These are phyloP conservation scores for Sicyos edulis DNA, from an alignment of 306 rosid species.

Conservation along the genomic window DNA sequence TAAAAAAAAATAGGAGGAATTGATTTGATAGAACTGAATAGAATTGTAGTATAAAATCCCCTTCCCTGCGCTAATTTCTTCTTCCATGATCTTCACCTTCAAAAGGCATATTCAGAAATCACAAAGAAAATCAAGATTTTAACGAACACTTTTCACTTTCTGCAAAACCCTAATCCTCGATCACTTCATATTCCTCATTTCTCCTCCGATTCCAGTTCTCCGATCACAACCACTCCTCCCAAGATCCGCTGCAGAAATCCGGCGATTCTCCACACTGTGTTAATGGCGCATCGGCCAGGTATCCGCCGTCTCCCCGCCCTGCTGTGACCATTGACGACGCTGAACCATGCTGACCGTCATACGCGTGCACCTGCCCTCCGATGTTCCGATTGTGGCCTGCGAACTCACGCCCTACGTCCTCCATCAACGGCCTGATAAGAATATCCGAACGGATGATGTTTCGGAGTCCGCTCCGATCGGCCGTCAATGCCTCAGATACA, in stretches of 20 bases:
- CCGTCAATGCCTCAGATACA: conserved; percentile 79
- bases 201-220: too few species aligned
- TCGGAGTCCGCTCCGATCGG: conserved; percentile 68
- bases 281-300: conserved; percentile 88
- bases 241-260: conserved; percentile 37
- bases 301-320: conserved; percentile 39
- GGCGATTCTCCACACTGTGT: conserved; percentile 46
- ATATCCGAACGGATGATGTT: conserved; percentile 55
- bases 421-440: conserved; percentile 62
- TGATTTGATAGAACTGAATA: too few species aligned
- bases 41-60: too few species aligned
- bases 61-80: too few species aligned
- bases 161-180: too few species aligned
- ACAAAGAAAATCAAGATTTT: too few species aligned
- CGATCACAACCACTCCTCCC: too few species aligned
- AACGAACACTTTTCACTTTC: too few species aligned
- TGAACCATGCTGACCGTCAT: conserved; percentile 93
- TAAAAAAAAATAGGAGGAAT: too few species aligned
- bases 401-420: conserved; percentile 95
- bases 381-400: conserved; percentile 94
- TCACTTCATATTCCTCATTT: too few species aligned
- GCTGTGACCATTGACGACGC: conserved; percentile 41
- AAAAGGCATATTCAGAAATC: too few species aligned
- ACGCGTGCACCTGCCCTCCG: conserved; percentile 94
- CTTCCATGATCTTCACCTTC: too few species aligned